Evolutionary conservation across 2,329 filamentous ascomycete species (phyloP).

Genomic region (Rhynchosporium secalis): DNA sequence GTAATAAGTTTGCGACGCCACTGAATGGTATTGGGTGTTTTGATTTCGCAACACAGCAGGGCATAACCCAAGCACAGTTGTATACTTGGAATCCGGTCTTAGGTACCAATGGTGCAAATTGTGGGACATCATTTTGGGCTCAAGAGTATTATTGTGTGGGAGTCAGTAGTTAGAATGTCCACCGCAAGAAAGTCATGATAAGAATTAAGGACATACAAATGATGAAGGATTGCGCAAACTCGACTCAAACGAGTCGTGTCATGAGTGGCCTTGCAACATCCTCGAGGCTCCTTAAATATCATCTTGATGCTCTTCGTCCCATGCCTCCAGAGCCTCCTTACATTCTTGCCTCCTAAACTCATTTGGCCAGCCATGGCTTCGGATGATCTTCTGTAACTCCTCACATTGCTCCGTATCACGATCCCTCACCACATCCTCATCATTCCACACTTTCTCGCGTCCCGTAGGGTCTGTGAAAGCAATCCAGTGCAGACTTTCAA

Average conservation of each 20-base stretch:
- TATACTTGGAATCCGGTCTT: conserved; percentile 39
- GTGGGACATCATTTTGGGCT: conserved; percentile 28
- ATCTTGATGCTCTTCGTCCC: background rate
- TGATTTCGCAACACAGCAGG: conserved; percentile 33
- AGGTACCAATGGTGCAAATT: conserved; percentile 34
- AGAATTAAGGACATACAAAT: no score
- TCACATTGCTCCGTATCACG: conserved; percentile 6
- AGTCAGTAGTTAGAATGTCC: background rate
- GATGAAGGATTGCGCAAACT: no score
- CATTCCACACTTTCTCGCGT: conserved; percentile 12
- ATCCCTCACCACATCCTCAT: conserved; percentile 6
- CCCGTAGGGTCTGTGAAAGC: conserved; percentile 10
- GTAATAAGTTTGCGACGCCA: conserved; percentile 35
- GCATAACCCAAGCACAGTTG: conserved; percentile 33
- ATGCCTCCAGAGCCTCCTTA: background rate
- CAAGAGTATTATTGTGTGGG: conserved; percentile 19
- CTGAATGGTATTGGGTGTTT: conserved; percentile 34
- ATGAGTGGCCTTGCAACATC: no score
- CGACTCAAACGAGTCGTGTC: no score
- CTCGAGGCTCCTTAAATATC: background rate
- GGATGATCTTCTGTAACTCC: conserved; percentile 8
- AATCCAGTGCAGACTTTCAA: conserved; percentile 8
- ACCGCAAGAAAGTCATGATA: no score
- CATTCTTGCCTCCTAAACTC: conserved; percentile 9
- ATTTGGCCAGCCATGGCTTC: conserved; percentile 10